Percentiles rank a stretch among this genome's conserved stretches.
Evolutionary conservation across 805 yeast genomes (phyloP).

Genomic region (Ogataea nitratoaversa): DNA sequence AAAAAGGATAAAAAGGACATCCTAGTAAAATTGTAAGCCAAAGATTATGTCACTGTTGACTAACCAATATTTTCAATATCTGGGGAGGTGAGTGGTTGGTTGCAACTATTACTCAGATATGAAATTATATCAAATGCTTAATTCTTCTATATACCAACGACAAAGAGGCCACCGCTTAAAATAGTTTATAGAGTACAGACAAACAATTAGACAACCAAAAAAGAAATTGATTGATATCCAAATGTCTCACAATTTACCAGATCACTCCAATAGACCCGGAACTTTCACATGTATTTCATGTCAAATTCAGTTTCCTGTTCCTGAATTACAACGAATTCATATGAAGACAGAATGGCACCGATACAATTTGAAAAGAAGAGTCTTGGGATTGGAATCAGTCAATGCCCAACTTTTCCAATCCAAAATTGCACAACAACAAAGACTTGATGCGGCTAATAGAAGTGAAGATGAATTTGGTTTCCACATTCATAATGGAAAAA

Average conservation of each 20-base stretch:
- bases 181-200: too few species aligned
- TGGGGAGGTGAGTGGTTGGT: too few species aligned
- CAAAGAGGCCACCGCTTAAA: background rate
- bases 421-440: constrained; percentile 27
- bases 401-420: constrained; percentile 25
- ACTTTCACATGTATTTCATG: constrained; percentile 82
- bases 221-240: background rate
- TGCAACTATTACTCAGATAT: too few species aligned
- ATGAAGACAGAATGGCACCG: constrained; percentile 99
- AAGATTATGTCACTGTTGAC: too few species aligned
- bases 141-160: too few species aligned
- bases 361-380: constrained; percentile 89
- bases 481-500: constrained; percentile 24
- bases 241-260: constrained; percentile 3
- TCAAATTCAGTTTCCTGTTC: constrained; percentile 69
- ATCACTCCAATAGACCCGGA: constrained; percentile 20
- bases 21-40: too few species aligned
- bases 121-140: too few species aligned
- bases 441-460: constrained; percentile 14
- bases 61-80: too few species aligned
- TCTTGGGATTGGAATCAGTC: constrained; percentile 76
- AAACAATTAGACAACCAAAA: background rate
- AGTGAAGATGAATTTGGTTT: constrained; percentile 57
- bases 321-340: constrained; percentile 84
- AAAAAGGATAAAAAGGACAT: too few species aligned